Percentiles rank a stretch among this genome's conserved stretches.
Conservation (phyloP, 2,329 filamentous ascomycete genomes). For the Aspergillus bombycis region DNA sequence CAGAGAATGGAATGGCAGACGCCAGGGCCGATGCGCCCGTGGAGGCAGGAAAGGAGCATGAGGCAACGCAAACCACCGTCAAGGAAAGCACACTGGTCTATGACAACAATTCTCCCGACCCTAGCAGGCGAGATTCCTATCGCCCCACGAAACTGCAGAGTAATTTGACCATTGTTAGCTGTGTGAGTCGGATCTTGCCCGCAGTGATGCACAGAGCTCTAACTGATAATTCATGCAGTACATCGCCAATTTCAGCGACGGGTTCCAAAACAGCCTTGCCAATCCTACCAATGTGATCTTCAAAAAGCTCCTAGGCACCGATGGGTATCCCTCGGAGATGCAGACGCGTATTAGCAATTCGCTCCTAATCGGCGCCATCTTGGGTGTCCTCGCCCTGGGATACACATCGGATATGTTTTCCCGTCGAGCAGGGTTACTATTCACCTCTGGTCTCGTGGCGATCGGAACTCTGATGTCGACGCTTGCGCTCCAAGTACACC, state of each 20-base stretch:
- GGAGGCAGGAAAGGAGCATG: background rate
- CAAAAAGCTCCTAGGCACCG: constrained; percentile 28
- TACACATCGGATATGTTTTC: constrained; percentile 35
- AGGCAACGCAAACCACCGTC: background rate
- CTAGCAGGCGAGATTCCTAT: constrained; percentile 6
- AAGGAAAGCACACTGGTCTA: background rate
- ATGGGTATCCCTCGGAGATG: constrained; percentile 31
- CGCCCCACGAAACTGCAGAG: constrained; percentile 30
- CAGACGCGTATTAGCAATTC: constrained; percentile 37
- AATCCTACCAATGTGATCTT: constrained; percentile 40
- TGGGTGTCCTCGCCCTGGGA: constrained; percentile 32
- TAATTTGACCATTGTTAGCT: constrained; percentile 34
- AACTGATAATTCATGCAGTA: constrained; percentile 21
- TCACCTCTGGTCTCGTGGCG: constrained; percentile 33
- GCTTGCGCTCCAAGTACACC: constrained; percentile 41
- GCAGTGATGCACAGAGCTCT: background rate
- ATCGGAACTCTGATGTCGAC: constrained; percentile 40
- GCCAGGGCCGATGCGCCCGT: background rate
- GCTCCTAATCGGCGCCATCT: constrained; percentile 33
- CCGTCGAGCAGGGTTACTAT: constrained; percentile 30
- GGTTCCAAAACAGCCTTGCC: constrained; percentile 33
- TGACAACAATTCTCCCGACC: background rate
- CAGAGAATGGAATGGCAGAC: background rate
- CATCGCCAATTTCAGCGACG: constrained; percentile 38
- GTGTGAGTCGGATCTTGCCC: constrained; percentile 21